Conservation (phyloP, 2,329 filamentous ascomycete genomes). For the Trematosphaeria pertusa region DNA sequence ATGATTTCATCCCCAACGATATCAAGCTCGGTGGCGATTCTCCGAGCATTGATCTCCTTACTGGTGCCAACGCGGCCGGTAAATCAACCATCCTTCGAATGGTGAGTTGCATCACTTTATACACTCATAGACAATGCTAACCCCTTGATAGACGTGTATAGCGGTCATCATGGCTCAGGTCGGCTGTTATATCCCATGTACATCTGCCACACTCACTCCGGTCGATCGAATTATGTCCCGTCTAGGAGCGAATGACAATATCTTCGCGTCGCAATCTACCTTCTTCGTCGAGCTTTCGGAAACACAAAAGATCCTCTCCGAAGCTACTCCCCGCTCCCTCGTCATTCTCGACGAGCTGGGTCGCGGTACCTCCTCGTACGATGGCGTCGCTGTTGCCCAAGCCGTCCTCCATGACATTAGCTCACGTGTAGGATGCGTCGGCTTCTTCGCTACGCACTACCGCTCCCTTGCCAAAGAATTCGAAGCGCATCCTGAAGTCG, state of each 20-base stretch:
- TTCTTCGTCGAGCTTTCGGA: conserved; percentile 98
- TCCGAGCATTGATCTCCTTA: conserved; percentile 88
- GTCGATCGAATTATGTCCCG: conserved; percentile 99
- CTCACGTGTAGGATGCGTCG: conserved; percentile 88
- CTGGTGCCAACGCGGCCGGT: conserved; percentile 94
- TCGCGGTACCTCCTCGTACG: conserved; percentile 92
- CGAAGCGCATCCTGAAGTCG: conserved; percentile 84
- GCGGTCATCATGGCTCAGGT: conserved; percentile 98
- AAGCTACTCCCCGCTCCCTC: conserved; percentile 90
- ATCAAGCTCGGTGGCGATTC: conserved; percentile 81
- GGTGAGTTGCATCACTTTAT: conserved; percentile 61
- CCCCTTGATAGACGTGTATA: conserved; percentile 74
- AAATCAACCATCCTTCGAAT: conserved; percentile 97
- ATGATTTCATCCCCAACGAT: conserved; percentile 97
- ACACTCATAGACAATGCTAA: not conserved
- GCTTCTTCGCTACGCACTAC: conserved; percentile 98
- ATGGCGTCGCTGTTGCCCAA: conserved; percentile 95
- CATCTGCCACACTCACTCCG: conserved; percentile 82
- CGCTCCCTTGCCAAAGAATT: conserved; percentile 94
- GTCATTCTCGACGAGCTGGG: conserved; percentile 97
- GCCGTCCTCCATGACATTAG: conserved; percentile 96
- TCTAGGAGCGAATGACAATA: conserved; percentile 97
- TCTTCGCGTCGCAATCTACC: conserved; percentile 95
- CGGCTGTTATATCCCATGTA: conserved; percentile 88
- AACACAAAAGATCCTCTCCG: conserved; percentile 95